Base-by-base conservation (phyloP, 441 rosid species). In the Eutrema salsugineum region DNA sequence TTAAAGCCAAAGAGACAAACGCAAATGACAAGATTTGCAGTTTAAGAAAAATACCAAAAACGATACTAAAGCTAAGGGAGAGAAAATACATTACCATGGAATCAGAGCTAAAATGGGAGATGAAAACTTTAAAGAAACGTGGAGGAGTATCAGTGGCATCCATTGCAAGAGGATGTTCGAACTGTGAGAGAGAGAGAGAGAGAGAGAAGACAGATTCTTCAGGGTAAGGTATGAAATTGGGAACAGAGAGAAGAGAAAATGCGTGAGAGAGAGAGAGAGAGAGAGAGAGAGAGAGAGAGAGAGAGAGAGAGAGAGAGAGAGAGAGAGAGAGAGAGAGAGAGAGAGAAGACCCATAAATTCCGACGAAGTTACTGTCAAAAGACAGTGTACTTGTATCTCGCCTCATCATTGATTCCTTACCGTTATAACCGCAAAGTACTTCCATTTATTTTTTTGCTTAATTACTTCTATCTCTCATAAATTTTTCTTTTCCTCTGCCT, bases 61-160 rank as follows among this genome's bases (percentile, higher is more conserved):
- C 11, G 32, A 5, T 11, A 8, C 0, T 7, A 57, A 54, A 54
- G 59, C 12, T 28, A 24, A 5, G 28, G 5, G 33, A 35, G 63
- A 4, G 59, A 11, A 1, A 19, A 14, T 4, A 15, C 20, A 59
- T 39, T 60, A 60, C 65, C 65, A 60, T 60, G 47, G 65, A 60
- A 28, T 40, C 65, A 2, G 65, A 60, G 65, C 65, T 60, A 8
- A 60, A n/a, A 1, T 40, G 65, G 36, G 65, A 60, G 65, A 60
- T 40, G 22, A 40, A 60, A 11, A 60, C 65, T 60, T 39, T 60
- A n/a, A 60, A 60, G 65, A 60, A 60, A 40, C 65, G 65, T 4
- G 65, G 64, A 39, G 32, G 65, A n/a, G 20, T 38, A n/a, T 60
- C 28, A 24, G 20, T n/a, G 20, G 20, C 11, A n/a, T 12, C 65